Evolutionary conservation across 805 yeast species (phyloP), one percentile per base, ranked within the genome.

Genomic region (Candida lessepsii): DNA sequence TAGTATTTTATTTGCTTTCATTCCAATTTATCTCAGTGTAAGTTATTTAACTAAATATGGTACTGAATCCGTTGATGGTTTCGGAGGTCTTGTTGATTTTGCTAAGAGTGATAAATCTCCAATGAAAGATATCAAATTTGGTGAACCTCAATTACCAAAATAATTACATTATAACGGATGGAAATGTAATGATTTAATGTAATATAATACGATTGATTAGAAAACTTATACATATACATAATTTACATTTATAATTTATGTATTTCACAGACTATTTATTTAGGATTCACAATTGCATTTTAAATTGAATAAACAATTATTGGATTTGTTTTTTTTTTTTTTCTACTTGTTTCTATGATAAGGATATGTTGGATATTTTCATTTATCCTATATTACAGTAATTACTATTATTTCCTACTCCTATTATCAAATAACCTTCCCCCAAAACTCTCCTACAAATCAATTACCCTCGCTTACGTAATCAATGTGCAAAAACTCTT

Each of bases 101-200:
- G 71, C 71, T 29, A 60, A 63, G 37, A 49, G 61, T 37, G 70
- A 65, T 35, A 51, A 61, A 42, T 64, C 72, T 9, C 70, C 71
- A 18, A 44, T 67, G 52, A 64, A 65, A 44, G 61, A 58, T 25
- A 41, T 63, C 43, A 56, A 56, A 50, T 67, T 58, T 41, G 70
- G 66, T 34, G 70, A 66, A 52, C 54, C 72, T 19, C 72, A 67
- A 51, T 39, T 46, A 15, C 36, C 36, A 34, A 34, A 34, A 25
- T 24, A 15, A 34, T 34, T 23, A 13, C 13, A 28, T n/a, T n/a
- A n/a, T n/a, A n/a, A n/a, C n/a, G n/a, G n/a, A n/a, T n/a, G n/a
- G n/a, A 15, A 10, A 15, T 28, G 13, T 28, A 28, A 28, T 28
- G 31, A 28, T 28, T 28, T 4, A 28, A n/a, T 28, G 31, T 28